A percentile compares a stretch with the other conserved stretches of the same genome.
phyloP scores from a whole-genome alignment of 345 rosid species.

The Syzygium oleosum region DNA sequence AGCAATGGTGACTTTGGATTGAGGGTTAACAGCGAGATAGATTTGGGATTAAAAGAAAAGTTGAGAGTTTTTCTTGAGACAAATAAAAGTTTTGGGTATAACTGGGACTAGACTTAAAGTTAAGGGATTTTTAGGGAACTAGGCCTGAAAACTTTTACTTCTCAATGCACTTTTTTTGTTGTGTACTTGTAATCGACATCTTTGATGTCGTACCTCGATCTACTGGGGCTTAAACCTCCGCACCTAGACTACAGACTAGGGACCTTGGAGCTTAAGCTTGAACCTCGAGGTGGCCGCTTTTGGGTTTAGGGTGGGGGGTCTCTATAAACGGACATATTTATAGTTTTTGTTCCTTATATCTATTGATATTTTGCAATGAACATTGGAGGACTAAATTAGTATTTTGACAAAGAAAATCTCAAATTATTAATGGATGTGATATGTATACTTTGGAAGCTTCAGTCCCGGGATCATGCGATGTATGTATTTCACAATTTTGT shows the following conservation, averaged over 20 bases:
- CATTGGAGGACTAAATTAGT: not conserved
- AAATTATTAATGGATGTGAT: not conserved
- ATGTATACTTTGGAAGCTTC: not conserved
- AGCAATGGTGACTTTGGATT: too few species aligned
- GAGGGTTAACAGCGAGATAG: too few species aligned
- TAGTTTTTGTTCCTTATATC: not conserved
- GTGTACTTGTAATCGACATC: fast-evolving
- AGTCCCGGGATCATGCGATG: not conserved
- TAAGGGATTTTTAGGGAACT: too few species aligned
- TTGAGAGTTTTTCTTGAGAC: too few species aligned
- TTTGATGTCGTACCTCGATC: not conserved
- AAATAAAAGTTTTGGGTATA: too few species aligned
- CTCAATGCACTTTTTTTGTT: not conserved
- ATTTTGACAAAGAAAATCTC: not conserved
- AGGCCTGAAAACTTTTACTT: not conserved
- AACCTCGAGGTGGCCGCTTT: not conserved
- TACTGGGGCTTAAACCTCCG: not conserved
- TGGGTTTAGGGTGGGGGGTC: not conserved
- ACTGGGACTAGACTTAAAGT: too few species aligned
- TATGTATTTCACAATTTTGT: not conserved
- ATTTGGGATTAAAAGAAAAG: too few species aligned
- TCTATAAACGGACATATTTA: too few species aligned
- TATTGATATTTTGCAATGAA: not conserved
- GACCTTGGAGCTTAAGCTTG: not conserved
- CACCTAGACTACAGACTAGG: not conserved